Evolutionary conservation across 2,329 filamentous ascomycete species (phyloP).

Genomic region (Trichoderma sp.): DNA sequence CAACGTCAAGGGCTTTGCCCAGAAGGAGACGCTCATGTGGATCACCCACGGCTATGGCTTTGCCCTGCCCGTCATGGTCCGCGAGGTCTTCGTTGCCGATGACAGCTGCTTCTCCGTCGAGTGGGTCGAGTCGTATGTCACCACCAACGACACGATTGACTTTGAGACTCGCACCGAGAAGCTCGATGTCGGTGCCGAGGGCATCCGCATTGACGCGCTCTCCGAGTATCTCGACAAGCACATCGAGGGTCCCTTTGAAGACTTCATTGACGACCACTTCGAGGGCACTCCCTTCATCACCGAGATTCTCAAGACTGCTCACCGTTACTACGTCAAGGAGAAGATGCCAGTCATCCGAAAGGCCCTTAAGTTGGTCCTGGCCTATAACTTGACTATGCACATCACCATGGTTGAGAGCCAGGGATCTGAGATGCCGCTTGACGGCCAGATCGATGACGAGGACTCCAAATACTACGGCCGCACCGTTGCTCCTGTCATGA

Average conservation of each 20-base stretch:
- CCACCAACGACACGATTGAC: conserved; percentile 66
- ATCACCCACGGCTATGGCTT: conserved; percentile 96
- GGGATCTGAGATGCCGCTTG: conserved; percentile 71
- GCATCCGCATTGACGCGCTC: conserved; percentile 74
- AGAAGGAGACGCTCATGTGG: conserved; percentile 71
- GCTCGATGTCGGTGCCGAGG: conserved; percentile 84
- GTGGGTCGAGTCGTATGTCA: conserved; percentile 79
- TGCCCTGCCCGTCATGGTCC: conserved; percentile 85
- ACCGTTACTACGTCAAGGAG: conserved; percentile 87
- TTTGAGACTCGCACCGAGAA: conserved; percentile 86
- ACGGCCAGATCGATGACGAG: conserved; percentile 82
- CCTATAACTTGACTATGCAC: conserved; percentile 92
- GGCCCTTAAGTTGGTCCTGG: conserved; percentile 88
- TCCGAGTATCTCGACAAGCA: conserved; percentile 94
- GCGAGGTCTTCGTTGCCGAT: conserved; percentile 88
- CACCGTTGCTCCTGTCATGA: conserved; percentile 93
- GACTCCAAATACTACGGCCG: conserved; percentile 86
- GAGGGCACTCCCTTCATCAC: conserved; percentile 93
- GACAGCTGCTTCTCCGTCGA: conserved; percentile 91
- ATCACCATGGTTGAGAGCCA: conserved; percentile 92
- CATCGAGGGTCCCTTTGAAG: conserved; percentile 86
- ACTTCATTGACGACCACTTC: conserved; percentile 93
- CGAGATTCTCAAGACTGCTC: conserved; percentile 92
- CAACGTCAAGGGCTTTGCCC: conserved; percentile 83
- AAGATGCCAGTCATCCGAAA: conserved; percentile 88